These are phyloP conservation scores for Pichia heedii DNA, from an alignment of 805 yeast genomes.

Conservation along the genomic window DNA sequence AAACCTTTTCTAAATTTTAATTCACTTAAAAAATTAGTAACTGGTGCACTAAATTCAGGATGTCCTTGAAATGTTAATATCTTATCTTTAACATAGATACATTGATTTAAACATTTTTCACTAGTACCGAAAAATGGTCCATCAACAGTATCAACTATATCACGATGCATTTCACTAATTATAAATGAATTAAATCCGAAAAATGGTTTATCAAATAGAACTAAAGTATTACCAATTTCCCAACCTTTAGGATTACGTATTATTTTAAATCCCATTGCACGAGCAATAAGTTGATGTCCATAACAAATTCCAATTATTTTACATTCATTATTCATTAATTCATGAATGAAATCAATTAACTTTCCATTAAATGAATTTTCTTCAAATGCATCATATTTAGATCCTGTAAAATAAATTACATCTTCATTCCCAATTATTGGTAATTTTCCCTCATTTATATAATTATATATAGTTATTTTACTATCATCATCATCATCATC, in stretches of 20 bases:
- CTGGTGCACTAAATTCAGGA: constrained; percentile 59
- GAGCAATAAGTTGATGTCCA: constrained; percentile 75
- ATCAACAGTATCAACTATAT: constrained; percentile 34
- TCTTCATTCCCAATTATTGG: constrained; percentile 23
- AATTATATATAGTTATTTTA: constrained; percentile 24
- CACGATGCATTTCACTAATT: constrained; percentile 52
- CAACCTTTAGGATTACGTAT: constrained; percentile 54
- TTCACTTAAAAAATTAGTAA: constrained; percentile 12
- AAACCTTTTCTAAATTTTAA: constrained; percentile 4
- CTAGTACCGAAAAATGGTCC: constrained; percentile 41
- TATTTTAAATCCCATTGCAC: constrained; percentile 55
- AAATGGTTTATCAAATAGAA: constrained; percentile 32
- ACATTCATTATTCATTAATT: constrained; percentile 9
- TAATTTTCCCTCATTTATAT: constrained; percentile 20
- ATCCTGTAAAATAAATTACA: constrained; percentile 46
- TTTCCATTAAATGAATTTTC: constrained; percentile 32
- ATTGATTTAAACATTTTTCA: constrained; percentile 53
- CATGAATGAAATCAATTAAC: constrained; percentile 29
- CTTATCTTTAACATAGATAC: constrained; percentile 43
- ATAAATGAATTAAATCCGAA: constrained; percentile 2
- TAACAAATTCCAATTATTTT: constrained; percentile 63
- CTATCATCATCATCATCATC: background rate
- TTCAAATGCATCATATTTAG: constrained; percentile 38
- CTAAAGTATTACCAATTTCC: constrained; percentile 53
- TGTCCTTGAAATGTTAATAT: constrained; percentile 80